A percentile compares a stretch with the other conserved stretches of the same genome.
Conservation (phyloP, 2,329 filamentous ascomycete species). For the Beauveria caledonica region DNA sequence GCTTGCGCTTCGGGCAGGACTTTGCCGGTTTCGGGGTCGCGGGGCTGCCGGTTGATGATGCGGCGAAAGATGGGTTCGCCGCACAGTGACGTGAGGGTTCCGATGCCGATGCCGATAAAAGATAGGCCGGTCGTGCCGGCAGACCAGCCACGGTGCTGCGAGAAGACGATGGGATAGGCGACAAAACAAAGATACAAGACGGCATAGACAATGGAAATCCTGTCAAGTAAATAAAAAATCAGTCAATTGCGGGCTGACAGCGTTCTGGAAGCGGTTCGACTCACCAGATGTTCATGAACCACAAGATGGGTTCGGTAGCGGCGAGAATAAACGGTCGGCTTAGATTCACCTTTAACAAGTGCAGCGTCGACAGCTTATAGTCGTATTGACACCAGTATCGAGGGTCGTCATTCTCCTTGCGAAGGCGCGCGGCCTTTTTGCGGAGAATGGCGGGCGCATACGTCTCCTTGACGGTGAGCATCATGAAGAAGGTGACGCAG, state of each 20-base stretch:
- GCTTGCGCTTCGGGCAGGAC: constrained; percentile 70
- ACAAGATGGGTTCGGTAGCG: constrained; percentile 66
- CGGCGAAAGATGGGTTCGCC: constrained; percentile 60
- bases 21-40: constrained; percentile 62
- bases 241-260: background rate
- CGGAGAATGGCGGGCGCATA: constrained; percentile 64
- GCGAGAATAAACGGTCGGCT: constrained; percentile 66
- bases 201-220: constrained; percentile 70
- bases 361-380: constrained; percentile 49
- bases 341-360: constrained; percentile 62
- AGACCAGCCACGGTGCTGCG: constrained; percentile 62
- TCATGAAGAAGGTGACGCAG: constrained; percentile 48
- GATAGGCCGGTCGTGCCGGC: constrained; percentile 64
- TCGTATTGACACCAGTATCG: constrained; percentile 72
- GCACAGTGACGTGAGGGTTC: constrained; percentile 49
- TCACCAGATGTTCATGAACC: constrained; percentile 54
- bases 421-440: constrained; percentile 48
- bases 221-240: constrained; percentile 19
- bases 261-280: constrained; percentile 11
- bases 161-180: constrained; percentile 76
- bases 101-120: constrained; percentile 58
- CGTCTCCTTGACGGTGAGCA: constrained; percentile 56
- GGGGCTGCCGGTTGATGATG: constrained; percentile 64
- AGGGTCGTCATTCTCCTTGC: constrained; percentile 58
- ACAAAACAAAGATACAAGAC: constrained; percentile 81